These are phyloP conservation scores for Aspergillus biplanus DNA, from an alignment of 495 filamentous ascomycete species.

Conservation along the genomic window DNA sequence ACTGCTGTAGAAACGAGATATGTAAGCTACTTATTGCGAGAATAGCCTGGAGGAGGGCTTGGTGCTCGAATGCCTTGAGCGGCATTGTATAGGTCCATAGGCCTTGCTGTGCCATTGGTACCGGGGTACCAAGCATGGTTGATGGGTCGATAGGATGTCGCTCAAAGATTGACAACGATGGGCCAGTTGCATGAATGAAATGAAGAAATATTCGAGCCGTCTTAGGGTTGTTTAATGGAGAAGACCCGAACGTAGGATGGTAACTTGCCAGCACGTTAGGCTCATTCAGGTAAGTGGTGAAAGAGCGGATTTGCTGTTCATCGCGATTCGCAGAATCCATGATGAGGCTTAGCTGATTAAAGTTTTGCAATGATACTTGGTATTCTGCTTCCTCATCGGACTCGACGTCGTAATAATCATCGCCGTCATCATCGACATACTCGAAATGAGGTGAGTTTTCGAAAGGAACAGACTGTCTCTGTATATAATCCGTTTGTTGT, in stretches of 20 bases:
- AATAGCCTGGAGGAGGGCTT: conserved; percentile 86
- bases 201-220: conserved; percentile 90
- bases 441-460: conserved; percentile 25
- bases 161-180: conserved; percentile 86
- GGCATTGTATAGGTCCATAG: conserved; percentile 90
- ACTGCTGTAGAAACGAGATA: conserved; percentile 78
- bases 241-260: conserved; percentile 70
- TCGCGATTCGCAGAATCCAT: conserved; percentile 54
- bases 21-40: conserved; percentile 87
- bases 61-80: conserved; percentile 80
- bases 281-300: conserved; percentile 67
- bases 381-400: conserved; percentile 69
- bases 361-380: conserved; percentile 59
- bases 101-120: conserved; percentile 71
- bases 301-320: conserved; percentile 57
- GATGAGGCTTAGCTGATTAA: conserved; percentile 48
- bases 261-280: conserved; percentile 79
- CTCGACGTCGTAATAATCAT: conserved; percentile 65
- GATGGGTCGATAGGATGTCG: conserved; percentile 79
- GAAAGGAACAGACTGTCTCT: background rate
- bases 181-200: conserved; percentile 88
- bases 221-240: conserved; percentile 79
- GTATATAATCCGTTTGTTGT: conserved; percentile 11
- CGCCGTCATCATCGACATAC: conserved; percentile 54
- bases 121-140: conserved; percentile 65